These are phyloP conservation scores for Saccharomycopsis javanensis DNA, from an alignment of 805 yeast genomes.

Conservation along the genomic window DNA sequence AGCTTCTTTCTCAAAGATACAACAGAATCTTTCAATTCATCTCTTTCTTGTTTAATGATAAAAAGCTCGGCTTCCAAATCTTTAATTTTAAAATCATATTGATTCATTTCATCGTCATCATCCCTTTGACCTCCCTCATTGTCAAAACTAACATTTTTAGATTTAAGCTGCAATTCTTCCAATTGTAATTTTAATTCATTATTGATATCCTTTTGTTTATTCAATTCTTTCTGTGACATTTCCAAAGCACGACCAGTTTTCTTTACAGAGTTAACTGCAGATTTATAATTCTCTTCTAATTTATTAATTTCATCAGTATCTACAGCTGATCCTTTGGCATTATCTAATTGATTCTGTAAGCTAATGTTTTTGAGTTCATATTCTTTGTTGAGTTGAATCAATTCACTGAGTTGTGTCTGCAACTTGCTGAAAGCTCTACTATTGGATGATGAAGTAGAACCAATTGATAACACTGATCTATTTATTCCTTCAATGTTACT, in stretches of 20 bases:
- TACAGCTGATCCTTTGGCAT: slow-evolving; percentile 20
- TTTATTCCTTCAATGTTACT: slow-evolving; percentile 6
- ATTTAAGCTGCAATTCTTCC: slow-evolving; percentile 49
- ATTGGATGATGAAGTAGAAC: slow-evolving; percentile 7
- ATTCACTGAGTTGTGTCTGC: slow-evolving; percentile 48
- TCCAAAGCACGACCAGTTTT: slow-evolving; percentile 69
- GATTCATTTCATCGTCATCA: slow-evolving; percentile 31
- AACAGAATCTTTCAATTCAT: slow-evolving; percentile 58
- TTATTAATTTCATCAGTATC: slow-evolving; percentile 30
- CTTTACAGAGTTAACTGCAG: slow-evolving; percentile 60
- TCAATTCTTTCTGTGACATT: slow-evolving; percentile 62
- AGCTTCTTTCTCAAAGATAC: slow-evolving; percentile 50
- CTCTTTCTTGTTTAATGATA: slow-evolving; percentile 75
- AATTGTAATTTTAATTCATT: slow-evolving; percentile 52
- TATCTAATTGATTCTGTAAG: slow-evolving; percentile 22
- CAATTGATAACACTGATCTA: slow-evolving; percentile 13
- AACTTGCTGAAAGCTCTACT: slow-evolving; percentile 26
- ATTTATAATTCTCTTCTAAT: slow-evolving; percentile 58
- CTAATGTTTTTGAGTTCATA: slow-evolving; percentile 28
- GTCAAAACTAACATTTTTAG: slow-evolving; percentile 19
- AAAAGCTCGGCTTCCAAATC: slow-evolving; percentile 79
- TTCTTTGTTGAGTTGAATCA: slow-evolving; percentile 38
- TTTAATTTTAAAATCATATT: slow-evolving; percentile 64
- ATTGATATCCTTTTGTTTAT: slow-evolving; percentile 46
- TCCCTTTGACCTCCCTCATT: slow-evolving; percentile 26